These are phyloP conservation scores for Digitaria exilis DNA, from an alignment of 202 grass and related monocot genomes.

Conservation along the genomic window DNA sequence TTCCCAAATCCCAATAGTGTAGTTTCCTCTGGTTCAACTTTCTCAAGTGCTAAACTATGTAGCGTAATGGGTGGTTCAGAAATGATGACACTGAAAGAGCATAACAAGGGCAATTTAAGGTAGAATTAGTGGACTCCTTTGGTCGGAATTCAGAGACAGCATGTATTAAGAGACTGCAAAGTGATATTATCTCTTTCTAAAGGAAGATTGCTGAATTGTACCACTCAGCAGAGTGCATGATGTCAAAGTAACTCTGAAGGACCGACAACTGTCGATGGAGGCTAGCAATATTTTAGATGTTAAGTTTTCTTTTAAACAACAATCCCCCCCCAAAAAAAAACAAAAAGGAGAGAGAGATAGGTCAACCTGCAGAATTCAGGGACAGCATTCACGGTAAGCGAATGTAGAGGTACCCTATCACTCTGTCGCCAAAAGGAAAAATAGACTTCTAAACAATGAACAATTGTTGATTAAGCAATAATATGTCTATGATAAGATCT, in stretches of 20 bases:
- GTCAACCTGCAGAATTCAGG: background rate
- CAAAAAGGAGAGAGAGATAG: no score
- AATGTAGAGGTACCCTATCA: background rate
- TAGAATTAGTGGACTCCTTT: slow-evolving; percentile 10
- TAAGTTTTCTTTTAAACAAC: no score
- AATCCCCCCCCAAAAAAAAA: no score
- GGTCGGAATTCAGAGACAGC: slow-evolving; percentile 10
- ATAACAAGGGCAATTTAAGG: background rate
- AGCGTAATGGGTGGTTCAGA: background rate
- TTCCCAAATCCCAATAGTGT: slow-evolving; percentile 19
- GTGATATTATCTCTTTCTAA: background rate
- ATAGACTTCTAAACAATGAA: background rate
- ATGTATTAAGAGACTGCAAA: slow-evolving; percentile 5
- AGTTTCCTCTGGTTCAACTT: background rate
- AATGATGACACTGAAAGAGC: background rate
- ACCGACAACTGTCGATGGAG: background rate
- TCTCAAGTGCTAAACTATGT: background rate
- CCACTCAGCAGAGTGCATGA: background rate
- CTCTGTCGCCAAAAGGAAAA: background rate
- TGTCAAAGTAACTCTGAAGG: background rate
- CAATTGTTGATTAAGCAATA: background rate
- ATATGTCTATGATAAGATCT: background rate
- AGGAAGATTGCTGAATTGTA: background rate
- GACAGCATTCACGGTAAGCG: background rate
- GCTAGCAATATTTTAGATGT: background rate